Percentiles rank a stretch among this genome's conserved stretches.
These are phyloP conservation scores for Lachancea nothofagi DNA, from an alignment of 805 yeast species.

Conservation along the genomic window DNA sequence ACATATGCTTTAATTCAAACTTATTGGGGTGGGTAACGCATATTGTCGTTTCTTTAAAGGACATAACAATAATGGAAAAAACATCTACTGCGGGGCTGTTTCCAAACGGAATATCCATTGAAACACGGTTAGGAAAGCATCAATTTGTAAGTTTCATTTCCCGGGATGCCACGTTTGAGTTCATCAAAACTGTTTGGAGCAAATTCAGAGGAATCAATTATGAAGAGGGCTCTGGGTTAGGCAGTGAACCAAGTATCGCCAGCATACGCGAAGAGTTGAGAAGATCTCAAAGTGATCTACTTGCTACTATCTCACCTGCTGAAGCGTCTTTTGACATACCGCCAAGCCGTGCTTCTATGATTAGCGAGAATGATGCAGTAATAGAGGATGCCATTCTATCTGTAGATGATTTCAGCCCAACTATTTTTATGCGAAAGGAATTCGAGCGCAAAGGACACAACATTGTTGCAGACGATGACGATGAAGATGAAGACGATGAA, in stretches of 20 bases:
- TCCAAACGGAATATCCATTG: conserved; percentile 79
- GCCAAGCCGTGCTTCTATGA: conserved; percentile 25
- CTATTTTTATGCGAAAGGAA: not conserved
- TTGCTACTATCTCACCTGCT: not conserved
- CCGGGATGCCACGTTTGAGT: conserved; percentile 69
- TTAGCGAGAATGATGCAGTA: conserved; percentile 21
- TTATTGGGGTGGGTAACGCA: conserved; percentile 88
- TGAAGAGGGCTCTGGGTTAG: not conserved
- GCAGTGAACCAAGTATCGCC: not conserved
- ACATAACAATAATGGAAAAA: conserved; percentile 60
- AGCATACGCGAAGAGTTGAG: not conserved
- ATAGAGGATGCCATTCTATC: conserved; percentile 39
- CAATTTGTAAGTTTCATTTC: conserved; percentile 84
- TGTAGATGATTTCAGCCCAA: conserved; percentile 36
- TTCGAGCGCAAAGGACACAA: no score
- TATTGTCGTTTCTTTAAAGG: conserved; percentile 63
- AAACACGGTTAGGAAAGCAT: conserved; percentile 59
- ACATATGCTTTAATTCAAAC: conserved; percentile 74
- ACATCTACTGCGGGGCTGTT: conserved; percentile 82
- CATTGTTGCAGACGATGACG: no score
- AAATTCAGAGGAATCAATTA: conserved; percentile 11
- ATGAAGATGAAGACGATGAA: conserved; percentile 12
- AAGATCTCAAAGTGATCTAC: not conserved
- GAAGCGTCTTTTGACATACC: conserved; percentile 9
- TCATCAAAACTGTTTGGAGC: conserved; percentile 68